Evolutionary conservation across 164 flowering plant genomes (phyloP), one percentile per base, ranked within the genome.

Genomic region (Dillenia turbinata): DNA sequence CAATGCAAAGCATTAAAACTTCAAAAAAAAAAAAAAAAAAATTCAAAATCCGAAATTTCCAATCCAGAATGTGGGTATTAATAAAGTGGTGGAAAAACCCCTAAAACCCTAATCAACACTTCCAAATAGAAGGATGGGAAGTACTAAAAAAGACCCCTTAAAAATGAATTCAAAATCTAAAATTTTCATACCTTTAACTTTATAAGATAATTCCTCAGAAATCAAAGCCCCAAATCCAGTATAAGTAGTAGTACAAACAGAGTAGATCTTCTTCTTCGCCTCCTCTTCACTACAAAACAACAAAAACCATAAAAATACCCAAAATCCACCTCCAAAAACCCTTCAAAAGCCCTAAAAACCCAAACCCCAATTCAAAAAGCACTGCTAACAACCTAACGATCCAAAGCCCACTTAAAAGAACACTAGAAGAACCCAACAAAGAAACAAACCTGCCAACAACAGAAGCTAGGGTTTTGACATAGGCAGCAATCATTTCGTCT

Each of bases 241-340:
- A 68, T 92, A 95, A 0, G 91, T 84, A 13, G 88, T 73, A 14
- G 99, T 95, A 46, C 79, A 85, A 65, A 92, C 94, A 1, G 97
- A 92, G 73, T 95, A 95, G 33, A 95, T 92, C 82, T 88, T 92
- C 87, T 85, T 84, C 86, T 80, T 92, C 26, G 99, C 99, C 66
- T 92, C 97, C 70, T 92, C 99, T 68, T 92, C 97, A 68, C 97
- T 94, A 63, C 49, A 64, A 12, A 62, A 63, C 46, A 16, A 8
- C 19, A 16, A 16, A 57, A 66, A 51, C 19, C 45, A 70, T 8
- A 14, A 52, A 50, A 57, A 54, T n/a, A 12, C 49, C 26, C 19
- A 55, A 55, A 15, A 6, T 55, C 33, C 22, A 55, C 40, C 40
- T 33, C 40, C 4, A 5, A 33, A 33, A 33, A 33, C 40, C 5